phyloP scores from a whole-genome alignment of 768 basidiomycete genomes.

The Leccinum subgranulosum region DNA sequence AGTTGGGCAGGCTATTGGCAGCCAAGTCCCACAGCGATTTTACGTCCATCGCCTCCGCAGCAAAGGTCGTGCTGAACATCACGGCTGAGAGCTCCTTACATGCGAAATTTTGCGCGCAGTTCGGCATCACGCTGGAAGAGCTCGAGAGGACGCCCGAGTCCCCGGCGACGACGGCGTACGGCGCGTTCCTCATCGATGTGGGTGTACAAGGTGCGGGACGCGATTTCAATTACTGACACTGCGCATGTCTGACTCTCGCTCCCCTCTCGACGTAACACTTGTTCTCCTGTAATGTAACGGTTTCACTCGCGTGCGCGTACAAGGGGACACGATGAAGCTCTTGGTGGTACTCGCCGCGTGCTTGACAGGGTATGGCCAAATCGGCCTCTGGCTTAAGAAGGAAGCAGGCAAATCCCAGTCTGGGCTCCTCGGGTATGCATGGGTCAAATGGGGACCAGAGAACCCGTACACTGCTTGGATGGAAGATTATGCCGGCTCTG shows the following conservation, averaged over 20 bases:
- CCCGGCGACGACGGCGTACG: conserved; percentile 77
- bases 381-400: conserved; percentile 77
- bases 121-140: conserved; percentile 61
- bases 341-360: conserved; percentile 85
- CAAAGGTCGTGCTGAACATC: conserved; percentile 60
- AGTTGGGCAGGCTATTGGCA: conserved; percentile 56
- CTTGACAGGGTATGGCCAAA: conserved; percentile 89
- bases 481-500: conserved; percentile 71
- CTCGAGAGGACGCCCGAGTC: conserved; percentile 64
- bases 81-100: conserved; percentile 72
- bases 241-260: background rate
- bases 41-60: conserved; percentile 57
- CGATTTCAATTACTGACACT: background rate
- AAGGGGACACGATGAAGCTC: conserved; percentile 68
- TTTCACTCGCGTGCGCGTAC: background rate
- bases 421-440: conserved; percentile 20
- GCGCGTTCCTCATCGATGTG: conserved; percentile 78
- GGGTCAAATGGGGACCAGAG: conserved; percentile 51
- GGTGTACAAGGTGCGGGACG: conserved; percentile 46
- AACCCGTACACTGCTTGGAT: conserved; percentile 80
- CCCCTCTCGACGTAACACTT: too few species aligned
- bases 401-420: conserved; percentile 39
- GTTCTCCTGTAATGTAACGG: background rate
- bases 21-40: conserved; percentile 68
- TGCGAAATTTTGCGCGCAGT: conserved; percentile 63